Conservation (phyloP, 2,329 filamentous ascomycete species). For the Colletotrichum truncatum region DNA sequence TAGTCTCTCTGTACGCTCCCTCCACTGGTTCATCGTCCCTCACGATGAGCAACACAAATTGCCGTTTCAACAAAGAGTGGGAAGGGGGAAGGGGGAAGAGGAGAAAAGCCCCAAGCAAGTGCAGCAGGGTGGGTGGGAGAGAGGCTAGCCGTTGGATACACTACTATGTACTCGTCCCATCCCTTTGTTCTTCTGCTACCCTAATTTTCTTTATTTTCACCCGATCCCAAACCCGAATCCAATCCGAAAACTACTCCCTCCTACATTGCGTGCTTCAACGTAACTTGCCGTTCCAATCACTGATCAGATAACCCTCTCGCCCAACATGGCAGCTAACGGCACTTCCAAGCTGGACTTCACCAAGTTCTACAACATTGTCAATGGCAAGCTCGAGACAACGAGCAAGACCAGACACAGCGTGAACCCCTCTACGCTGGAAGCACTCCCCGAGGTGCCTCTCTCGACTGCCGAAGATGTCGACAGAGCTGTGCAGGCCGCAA, state of each 20-base stretch:
- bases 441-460: slow-evolving; percentile 60
- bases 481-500: slow-evolving; percentile 56
- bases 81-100: background rate
- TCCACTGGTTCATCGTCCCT: slow-evolving; percentile 17
- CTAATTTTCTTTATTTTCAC: background rate
- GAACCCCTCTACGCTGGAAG: slow-evolving; percentile 59
- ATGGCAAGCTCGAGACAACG: slow-evolving; percentile 55
- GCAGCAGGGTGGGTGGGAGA: too few relatives aligned
- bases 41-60: background rate
- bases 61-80: background rate
- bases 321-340: slow-evolving; percentile 23
- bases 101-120: background rate
- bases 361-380: slow-evolving; percentile 61
- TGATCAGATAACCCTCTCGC: background rate
- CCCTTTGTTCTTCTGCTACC: background rate
- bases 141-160: background rate
- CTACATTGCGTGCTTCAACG: background rate
- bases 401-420: slow-evolving; percentile 54
- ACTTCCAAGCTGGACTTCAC: slow-evolving; percentile 32
- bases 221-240: slow-evolving; percentile 1
- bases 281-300: slow-evolving; percentile 9
- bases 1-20: slow-evolving; percentile 9
- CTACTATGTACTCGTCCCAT: slow-evolving; percentile 4
- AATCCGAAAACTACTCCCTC: background rate
- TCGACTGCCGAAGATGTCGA: slow-evolving; percentile 58